phyloP scores from a whole-genome alignment of 495 filamentous ascomycete genomes.

The Hapsidospora chrysogenum region DNA sequence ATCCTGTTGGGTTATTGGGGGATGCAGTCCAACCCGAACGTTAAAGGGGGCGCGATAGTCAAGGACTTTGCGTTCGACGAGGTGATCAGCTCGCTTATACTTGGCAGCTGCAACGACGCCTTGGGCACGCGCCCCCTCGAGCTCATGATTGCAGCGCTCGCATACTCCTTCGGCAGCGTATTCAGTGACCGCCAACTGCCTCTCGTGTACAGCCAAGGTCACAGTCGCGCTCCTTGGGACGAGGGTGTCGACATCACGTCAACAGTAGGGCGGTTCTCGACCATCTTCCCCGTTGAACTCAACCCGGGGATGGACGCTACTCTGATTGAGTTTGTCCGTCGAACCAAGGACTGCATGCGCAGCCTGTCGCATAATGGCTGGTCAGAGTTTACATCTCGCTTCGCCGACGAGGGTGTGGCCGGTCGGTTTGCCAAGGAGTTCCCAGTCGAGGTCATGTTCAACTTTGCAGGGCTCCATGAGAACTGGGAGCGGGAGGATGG shows the following conservation, averaged over 20 bases:
- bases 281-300: background rate
- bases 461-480: background rate
- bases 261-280: background rate
- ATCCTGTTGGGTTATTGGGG: background rate
- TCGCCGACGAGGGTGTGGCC: background rate
- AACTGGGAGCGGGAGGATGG: background rate
- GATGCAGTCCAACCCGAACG: background rate
- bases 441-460: background rate
- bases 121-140: conserved; percentile 12
- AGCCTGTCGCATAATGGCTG: background rate
- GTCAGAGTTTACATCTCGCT: background rate
- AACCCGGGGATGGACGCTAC: background rate
- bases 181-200: conserved; percentile 37
- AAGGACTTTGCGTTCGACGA: background rate
- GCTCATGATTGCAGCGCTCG: conserved; percentile 29
- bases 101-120: background rate
- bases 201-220: conserved; percentile 34
- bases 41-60: background rate
- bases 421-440: background rate
- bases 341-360: background rate
- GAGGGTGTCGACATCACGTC: background rate
- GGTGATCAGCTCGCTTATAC: background rate
- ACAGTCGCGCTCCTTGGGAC: conserved; percentile 21
- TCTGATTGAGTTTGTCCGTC: background rate
- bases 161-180: conserved; percentile 28